A percentile compares a stretch with the other conserved stretches of the same genome.
Conservation (phyloP, 1,139 yeast genomes). For the Suhomyces bokatorum region DNA sequence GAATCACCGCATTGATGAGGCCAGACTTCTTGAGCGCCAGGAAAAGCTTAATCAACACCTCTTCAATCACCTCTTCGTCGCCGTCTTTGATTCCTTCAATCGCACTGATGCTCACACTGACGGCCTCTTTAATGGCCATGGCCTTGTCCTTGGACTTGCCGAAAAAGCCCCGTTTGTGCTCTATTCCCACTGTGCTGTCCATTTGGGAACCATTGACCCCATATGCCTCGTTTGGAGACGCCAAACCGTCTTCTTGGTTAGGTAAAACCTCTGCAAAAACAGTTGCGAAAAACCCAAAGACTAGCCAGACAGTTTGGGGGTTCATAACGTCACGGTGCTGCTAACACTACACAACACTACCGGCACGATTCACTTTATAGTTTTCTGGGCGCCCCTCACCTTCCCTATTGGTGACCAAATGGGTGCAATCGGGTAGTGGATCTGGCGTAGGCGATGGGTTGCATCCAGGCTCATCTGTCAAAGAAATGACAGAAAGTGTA, state of each 20-base stretch:
- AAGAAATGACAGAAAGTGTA: no score
- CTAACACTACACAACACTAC: neutral
- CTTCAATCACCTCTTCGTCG: conserved; percentile 18
- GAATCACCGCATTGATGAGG: conserved; percentile 29
- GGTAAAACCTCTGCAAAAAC: neutral
- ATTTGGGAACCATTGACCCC: neutral
- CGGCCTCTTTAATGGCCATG: conserved; percentile 1
- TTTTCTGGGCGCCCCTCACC: no score
- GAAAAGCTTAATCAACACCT: conserved; percentile 26
- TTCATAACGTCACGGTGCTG: conserved; percentile 3
- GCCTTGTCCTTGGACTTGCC: conserved; percentile 1
- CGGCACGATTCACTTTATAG: no score
- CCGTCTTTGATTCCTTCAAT: conserved; percentile 5
- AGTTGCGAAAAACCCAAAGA: conserved; percentile 5
- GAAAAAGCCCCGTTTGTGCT: conserved; percentile 1
- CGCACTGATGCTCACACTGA: neutral
- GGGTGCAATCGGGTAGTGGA: no score
- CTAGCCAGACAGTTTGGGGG: neutral
- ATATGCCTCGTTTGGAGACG: neutral
- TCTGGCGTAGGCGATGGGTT: no score
- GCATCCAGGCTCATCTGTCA: no score
- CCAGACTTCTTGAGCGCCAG: conserved; percentile 33
- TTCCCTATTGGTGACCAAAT: no score
- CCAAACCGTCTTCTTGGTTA: neutral
- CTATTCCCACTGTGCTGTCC: neutral